These are phyloP conservation scores for Lotmaria passim DNA, from an alignment of 208 protist species.

Conservation along the genomic window DNA sequence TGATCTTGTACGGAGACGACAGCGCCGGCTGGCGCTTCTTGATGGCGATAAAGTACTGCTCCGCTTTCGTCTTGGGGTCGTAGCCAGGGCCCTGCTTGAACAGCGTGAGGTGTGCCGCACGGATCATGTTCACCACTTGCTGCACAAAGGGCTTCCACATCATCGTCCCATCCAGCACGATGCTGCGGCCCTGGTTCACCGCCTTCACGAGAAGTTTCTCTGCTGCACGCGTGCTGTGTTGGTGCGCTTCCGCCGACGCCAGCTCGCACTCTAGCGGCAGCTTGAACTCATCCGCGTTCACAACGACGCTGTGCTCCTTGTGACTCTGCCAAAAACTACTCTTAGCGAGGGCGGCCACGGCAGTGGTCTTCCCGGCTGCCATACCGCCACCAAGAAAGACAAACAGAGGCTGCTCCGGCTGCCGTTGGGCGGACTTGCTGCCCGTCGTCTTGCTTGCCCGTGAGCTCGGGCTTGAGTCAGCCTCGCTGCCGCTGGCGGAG, in stretches of 20 bases:
- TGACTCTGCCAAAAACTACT: conserved; percentile 78
- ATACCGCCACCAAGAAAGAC: conserved; percentile 91
- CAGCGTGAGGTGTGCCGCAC: conserved; percentile 68
- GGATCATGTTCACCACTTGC: conserved; percentile 83
- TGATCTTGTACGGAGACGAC: conserved; percentile 70
- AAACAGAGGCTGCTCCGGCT: conserved; percentile 66
- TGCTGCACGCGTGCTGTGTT: conserved; percentile 73
- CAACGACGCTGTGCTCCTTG: conserved; percentile 76
- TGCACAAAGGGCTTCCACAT: conserved; percentile 89
- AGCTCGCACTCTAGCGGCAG: conserved; percentile 37
- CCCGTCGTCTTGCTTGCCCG: not conserved
- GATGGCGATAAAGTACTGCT: conserved; percentile 72
- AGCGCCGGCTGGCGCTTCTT: conserved; percentile 45
- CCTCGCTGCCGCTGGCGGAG: not conserved
- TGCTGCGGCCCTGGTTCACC: conserved; percentile 81
- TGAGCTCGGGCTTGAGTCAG: not conserved
- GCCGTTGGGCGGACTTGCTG: not conserved
- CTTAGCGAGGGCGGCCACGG: conserved; percentile 67
- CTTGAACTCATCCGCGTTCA: conserved; percentile 91
- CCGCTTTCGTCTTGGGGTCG: conserved; percentile 35
- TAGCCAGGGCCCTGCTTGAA: conserved; percentile 82
- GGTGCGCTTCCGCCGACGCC: conserved; percentile 41
- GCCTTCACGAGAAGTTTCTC: conserved; percentile 82
- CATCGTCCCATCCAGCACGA: conserved; percentile 91
- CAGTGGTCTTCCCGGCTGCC: conserved; percentile 90